Conservation (phyloP, 768 basidiomycete genomes). For the Boletus insuetus region DNA sequence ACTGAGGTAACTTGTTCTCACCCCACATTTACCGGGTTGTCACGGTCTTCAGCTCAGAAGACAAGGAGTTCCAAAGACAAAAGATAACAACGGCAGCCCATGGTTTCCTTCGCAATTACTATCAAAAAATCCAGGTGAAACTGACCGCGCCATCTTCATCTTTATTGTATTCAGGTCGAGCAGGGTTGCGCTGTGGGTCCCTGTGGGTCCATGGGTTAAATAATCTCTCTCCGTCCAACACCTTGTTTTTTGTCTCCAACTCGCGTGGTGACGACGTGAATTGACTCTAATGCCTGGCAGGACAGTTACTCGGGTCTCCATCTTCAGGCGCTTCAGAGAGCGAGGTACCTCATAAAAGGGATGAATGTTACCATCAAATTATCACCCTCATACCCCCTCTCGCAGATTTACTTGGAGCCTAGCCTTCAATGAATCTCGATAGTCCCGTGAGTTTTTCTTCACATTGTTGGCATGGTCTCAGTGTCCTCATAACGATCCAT, state of each 20-base stretch:
- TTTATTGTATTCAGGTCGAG: constrained; percentile 17
- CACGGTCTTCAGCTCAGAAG: neutral
- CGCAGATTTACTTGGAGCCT: neutral
- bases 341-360: constrained; percentile 17
- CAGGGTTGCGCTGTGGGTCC: constrained; percentile 15
- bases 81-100: neutral
- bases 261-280: constrained; percentile 13
- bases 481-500: neutral
- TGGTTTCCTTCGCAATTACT: neutral
- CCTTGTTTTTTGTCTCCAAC: constrained; percentile 17
- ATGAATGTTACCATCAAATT: neutral
- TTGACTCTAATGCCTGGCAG: neutral
- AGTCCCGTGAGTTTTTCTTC: constrained; percentile 12
- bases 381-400: neutral
- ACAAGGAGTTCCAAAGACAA: constrained; percentile 15
- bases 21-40: neutral
- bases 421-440: constrained; percentile 13
- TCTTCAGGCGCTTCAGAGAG: neutral
- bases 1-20: neutral
- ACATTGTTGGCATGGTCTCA: neutral
- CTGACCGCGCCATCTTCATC: neutral
- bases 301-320: neutral
- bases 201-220: constrained; percentile 17
- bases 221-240: neutral
- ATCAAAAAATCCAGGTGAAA: neutral